phyloP scores from a whole-genome alignment of 2,329 filamentous ascomycete genomes.

The Sporothrix sp. region DNA sequence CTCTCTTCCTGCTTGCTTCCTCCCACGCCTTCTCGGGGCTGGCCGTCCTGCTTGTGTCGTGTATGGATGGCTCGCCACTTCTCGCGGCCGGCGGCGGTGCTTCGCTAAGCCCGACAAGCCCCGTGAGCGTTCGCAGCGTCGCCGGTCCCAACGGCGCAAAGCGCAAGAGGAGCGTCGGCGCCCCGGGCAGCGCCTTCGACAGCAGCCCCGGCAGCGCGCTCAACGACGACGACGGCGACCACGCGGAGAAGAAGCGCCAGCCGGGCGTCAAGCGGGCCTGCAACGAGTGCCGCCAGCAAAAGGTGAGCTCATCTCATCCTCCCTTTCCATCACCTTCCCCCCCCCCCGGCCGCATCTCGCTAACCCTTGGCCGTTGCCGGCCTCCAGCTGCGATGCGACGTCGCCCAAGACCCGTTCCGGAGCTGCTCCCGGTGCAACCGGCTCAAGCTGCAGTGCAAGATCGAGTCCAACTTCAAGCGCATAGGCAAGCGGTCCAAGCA shows the following conservation, averaged over 20 bases:
- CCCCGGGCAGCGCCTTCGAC: slow-evolving; percentile 32
- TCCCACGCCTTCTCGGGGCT: not conserved
- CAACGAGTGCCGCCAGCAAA: slow-evolving; percentile 79
- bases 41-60: slow-evolving; percentile 10
- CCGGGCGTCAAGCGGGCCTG: slow-evolving; percentile 69
- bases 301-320: slow-evolving; percentile 61
- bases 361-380: no score
- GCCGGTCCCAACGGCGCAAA: slow-evolving; percentile 42
- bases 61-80: slow-evolving; percentile 30
- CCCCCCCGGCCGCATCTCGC: no score
- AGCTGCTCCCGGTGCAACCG: slow-evolving; percentile 70
- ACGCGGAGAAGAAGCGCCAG: slow-evolving; percentile 52
- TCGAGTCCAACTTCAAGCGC: slow-evolving; percentile 80
- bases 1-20: not conserved
- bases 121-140: slow-evolving; percentile 39
- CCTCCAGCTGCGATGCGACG: slow-evolving; percentile 65
- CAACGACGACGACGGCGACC: slow-evolving; percentile 46
- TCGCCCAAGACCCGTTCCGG: slow-evolving; percentile 69
- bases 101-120: slow-evolving; percentile 43
- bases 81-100: slow-evolving; percentile 24
- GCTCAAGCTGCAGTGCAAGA: slow-evolving; percentile 73
- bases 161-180: slow-evolving; percentile 47
- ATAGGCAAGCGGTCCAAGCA: slow-evolving; percentile 71
- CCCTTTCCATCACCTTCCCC: no score
- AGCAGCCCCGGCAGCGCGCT: slow-evolving; percentile 53